Conservation (phyloP, 2,329 filamentous ascomycete species). For the Stachybotrys elegans region DNA sequence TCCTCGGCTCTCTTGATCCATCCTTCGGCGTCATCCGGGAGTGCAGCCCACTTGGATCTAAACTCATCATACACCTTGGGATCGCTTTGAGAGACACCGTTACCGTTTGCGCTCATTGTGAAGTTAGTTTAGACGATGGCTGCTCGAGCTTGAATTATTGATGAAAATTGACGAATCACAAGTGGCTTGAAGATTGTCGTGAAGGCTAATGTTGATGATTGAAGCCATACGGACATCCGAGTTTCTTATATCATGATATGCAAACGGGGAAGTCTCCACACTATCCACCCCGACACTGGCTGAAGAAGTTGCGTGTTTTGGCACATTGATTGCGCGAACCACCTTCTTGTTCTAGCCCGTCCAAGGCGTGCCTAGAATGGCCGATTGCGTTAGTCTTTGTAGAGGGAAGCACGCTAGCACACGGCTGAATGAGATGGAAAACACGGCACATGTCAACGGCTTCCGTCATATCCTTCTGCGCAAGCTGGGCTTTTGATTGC, state of each 20-base stretch:
- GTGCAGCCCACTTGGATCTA: constrained; percentile 26
- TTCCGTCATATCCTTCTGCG: no score
- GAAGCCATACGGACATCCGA: not conserved
- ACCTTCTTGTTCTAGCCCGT: no score
- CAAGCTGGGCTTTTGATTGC: no score
- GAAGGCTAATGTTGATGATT: not conserved
- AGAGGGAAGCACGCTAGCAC: not conserved
- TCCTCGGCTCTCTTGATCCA: constrained; percentile 36
- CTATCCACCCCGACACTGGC: not conserved
- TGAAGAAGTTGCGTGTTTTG: not conserved
- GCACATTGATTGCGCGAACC: not conserved
- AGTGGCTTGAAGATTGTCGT: not conserved
- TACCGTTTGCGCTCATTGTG: not conserved
- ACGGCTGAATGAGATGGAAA: not conserved
- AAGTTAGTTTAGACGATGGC: not conserved
- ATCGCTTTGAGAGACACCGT: constrained; percentile 19
- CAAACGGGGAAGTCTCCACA: constrained; percentile 10
- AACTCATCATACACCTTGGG: constrained; percentile 32
- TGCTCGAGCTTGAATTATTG: not conserved
- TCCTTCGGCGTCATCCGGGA: constrained; percentile 22
- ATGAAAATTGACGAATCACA: not conserved
- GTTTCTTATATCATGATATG: no score
- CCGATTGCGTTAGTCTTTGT: not conserved
- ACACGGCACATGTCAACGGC: no score
- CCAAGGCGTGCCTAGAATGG: not conserved